Conservation (phyloP, 495 filamentous ascomycete species). For the Coniosporium apollinis region DNA sequence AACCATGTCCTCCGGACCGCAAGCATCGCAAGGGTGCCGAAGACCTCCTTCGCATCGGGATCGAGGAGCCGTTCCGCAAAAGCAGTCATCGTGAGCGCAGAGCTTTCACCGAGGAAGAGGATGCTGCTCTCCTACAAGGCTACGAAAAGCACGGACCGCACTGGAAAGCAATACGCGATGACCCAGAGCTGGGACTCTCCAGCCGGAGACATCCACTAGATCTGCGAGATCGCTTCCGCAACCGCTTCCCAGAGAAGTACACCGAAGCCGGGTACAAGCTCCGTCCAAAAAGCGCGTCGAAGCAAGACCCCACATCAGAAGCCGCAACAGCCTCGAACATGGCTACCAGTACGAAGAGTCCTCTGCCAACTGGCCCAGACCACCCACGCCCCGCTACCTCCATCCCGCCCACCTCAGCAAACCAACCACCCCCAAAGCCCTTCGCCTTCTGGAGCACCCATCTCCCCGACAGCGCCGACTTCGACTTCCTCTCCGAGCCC, state of each 20-base stretch:
- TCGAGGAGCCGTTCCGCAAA: conserved; percentile 35
- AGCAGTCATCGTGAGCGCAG: conserved; percentile 34
- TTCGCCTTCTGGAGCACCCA: conserved; percentile 5
- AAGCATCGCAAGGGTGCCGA: background rate
- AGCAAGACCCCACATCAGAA: conserved; percentile 5
- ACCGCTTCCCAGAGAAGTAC: conserved; percentile 62
- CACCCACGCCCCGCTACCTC: too few species aligned
- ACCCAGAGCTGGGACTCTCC: conserved; percentile 45
- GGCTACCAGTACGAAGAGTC: background rate
- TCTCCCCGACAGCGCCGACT: conserved; percentile 6
- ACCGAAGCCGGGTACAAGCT: conserved; percentile 26
- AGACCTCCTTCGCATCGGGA: conserved; percentile 29
- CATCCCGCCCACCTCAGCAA: background rate
- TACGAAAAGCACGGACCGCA: conserved; percentile 57
- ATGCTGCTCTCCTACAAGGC: conserved; percentile 58
- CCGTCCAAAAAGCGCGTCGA: conserved; percentile 4
- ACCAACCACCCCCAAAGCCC: conserved; percentile 1
- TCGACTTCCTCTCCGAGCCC: conserved; percentile 12
- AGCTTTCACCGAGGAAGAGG: conserved; percentile 58
- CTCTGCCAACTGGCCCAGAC: background rate
- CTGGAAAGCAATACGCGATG: conserved; percentile 68
- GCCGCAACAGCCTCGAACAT: background rate
- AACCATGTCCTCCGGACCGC: conserved; percentile 8
- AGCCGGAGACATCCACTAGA: conserved; percentile 61
- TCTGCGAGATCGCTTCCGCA: conserved; percentile 66